Evolutionary conservation across 257 asterid genomes (phyloP).

Genomic region (Ilex asprella): DNA sequence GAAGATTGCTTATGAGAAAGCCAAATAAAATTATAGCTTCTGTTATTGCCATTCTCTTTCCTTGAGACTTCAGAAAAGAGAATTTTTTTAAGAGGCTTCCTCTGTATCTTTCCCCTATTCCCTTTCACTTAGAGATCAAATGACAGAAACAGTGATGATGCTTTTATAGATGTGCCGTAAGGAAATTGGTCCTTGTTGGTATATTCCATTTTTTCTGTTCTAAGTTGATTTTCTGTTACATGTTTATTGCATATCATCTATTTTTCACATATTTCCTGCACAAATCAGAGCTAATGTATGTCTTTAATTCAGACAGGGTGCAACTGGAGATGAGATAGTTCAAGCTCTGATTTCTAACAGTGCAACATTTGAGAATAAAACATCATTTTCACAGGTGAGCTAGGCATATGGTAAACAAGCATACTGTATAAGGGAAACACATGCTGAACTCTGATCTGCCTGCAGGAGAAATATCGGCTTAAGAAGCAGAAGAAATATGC

Average conservation of each 20-base stretch:
- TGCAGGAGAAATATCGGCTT: conserved; percentile 87
- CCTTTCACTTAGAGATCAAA: no score
- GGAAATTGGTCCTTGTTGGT: no score
- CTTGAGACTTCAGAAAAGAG: no score
- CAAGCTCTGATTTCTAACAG: conserved; percentile 89
- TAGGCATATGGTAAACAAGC: not conserved
- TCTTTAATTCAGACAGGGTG: conserved; percentile 60
- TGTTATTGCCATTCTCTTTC: no score
- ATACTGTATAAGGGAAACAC: conserved; percentile 5
- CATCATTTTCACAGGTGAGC: conserved; percentile 85
- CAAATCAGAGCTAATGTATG: conserved; percentile 3
- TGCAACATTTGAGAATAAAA: conserved; percentile 88
- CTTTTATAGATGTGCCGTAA: no score
- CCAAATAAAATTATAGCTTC: no score
- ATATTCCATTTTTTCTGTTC: no score
- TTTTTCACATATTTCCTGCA: not conserved
- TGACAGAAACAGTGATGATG: no score
- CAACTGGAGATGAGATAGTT: conserved; percentile 71
- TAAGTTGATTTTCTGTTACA: no score
- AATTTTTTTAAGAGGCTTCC: no score
- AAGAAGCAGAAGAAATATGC: conserved; percentile 97
- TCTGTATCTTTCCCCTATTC: no score
- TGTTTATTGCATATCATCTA: not conserved
- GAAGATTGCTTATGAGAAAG: no score
- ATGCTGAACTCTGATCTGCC: conserved; percentile 18